Evolutionary conservation across 805 yeast genomes (phyloP).

Genomic region (Saccharomycopsis fermentans): DNA sequence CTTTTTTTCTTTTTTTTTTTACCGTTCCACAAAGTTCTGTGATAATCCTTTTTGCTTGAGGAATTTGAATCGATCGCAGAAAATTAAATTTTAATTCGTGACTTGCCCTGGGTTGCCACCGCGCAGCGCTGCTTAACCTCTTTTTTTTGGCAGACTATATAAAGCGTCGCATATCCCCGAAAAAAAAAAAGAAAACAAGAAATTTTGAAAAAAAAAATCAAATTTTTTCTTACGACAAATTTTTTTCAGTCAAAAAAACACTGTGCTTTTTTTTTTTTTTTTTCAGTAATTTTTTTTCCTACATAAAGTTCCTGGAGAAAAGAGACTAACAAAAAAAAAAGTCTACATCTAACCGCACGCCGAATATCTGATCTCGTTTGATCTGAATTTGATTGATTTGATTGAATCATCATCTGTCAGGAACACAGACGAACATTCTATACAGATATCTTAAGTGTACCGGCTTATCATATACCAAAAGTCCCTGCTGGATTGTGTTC

Average conservation of each 20-base stretch:
- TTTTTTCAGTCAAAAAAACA: too few species aligned
- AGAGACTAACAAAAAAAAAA: not conserved
- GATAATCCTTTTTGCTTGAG: not conserved
- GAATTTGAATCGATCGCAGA: not conserved
- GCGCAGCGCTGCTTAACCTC: not conserved
- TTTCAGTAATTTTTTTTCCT: too few species aligned
- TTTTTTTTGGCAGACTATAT: not conserved
- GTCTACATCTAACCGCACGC: not conserved
- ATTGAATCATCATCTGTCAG: not conserved
- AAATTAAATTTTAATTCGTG: not conserved
- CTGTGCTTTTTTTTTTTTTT: too few species aligned
- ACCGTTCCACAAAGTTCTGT: conserved; percentile 1
- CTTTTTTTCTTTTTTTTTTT: not conserved
- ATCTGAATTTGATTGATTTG: not conserved
- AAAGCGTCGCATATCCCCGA: conserved; percentile 1
- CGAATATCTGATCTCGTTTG: not conserved
- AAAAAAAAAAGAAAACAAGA: not conserved
- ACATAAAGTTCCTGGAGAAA: not conserved
- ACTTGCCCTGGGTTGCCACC: conserved; percentile 2
- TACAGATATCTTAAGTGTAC: not conserved
- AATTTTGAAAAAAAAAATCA: not conserved
- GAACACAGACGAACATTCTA: not conserved
- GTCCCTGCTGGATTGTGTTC: not conserved
- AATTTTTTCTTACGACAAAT: too few species aligned
- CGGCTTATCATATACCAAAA: too few species aligned